A percentile compares a stretch with the other conserved stretches of the same genome.
phyloP scores from a whole-genome alignment of 768 basidiomycete genomes.

The Lactarius psammicola region DNA sequence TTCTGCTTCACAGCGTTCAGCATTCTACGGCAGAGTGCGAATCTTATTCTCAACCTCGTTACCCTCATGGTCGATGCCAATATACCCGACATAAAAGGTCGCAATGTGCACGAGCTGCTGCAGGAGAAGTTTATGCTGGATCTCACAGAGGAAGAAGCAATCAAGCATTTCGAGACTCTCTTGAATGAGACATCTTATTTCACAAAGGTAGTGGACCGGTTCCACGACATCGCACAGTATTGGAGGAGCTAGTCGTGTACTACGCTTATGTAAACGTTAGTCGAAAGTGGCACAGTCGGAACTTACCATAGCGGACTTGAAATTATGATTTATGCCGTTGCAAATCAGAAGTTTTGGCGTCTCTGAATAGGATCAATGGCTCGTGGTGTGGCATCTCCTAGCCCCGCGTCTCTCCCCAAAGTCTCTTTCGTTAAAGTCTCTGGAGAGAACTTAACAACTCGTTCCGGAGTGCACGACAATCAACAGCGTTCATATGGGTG shows the following conservation, averaged over 20 bases:
- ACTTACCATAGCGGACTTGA: background rate
- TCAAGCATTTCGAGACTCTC: conserved; percentile 92
- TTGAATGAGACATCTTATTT: conserved; percentile 95
- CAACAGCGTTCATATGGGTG: conserved; percentile 73
- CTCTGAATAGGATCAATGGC: conserved; percentile 34
- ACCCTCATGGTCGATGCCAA: conserved; percentile 97
- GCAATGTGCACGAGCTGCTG: conserved; percentile 83
- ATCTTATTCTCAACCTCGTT: conserved; percentile 94
- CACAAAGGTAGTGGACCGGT: conserved; percentile 88
- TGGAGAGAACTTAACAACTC: conserved; percentile 60
- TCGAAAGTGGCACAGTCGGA: no score
- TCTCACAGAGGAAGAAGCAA: conserved; percentile 93
- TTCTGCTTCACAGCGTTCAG: conserved; percentile 98
- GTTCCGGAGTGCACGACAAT: conserved; percentile 60
- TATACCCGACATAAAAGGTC: conserved; percentile 94
- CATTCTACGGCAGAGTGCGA: conserved; percentile 93
- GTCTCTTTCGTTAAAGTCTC: conserved; percentile 66
- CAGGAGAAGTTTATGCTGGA: conserved; percentile 97
- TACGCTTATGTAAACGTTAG: background rate
- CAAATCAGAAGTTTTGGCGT: no score
- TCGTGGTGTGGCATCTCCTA: conserved; percentile 40
- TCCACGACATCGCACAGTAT: conserved; percentile 89
- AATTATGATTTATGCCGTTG: background rate
- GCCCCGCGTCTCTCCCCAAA: conserved; percentile 51
- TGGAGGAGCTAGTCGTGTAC: conserved; percentile 64